phyloP scores from a whole-genome alignment of 1,139 yeast species.

The Wickerhamiella infanticola region DNA sequence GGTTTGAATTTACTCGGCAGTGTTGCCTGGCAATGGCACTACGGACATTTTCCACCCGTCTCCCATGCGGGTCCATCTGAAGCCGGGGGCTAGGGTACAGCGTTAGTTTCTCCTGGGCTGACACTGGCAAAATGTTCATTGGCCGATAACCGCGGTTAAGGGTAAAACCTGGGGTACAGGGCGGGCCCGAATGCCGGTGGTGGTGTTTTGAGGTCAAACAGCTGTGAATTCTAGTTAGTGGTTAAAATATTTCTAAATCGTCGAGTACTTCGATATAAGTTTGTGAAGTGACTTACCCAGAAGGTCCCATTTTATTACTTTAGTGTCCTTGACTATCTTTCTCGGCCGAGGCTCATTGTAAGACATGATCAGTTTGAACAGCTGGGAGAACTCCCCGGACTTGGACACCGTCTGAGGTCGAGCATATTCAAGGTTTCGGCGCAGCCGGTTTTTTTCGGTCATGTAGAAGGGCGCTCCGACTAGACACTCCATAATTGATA shows the following conservation, averaged over 20 bases:
- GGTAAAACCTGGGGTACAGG: not conserved
- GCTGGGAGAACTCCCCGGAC: conserved; percentile 27
- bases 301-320: conserved; percentile 48
- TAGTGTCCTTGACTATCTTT: conserved; percentile 57
- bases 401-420: conserved; percentile 48
- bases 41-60: no score
- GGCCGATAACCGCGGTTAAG: not conserved
- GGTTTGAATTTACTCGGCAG: no score
- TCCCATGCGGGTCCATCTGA: no score
- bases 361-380: conserved; percentile 47
- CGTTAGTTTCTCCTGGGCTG: no score
- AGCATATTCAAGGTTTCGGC: conserved; percentile 51
- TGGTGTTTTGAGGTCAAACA: no score
- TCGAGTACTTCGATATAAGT: conserved; percentile 45
- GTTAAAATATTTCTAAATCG: conserved; percentile 11
- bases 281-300: conserved; percentile 40
- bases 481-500: not conserved
- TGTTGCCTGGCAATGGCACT: no score
- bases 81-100: no score
- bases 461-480: conserved; percentile 23
- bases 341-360: conserved; percentile 55
- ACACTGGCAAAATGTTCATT: no score
- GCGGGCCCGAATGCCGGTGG: not conserved
- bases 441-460: conserved; percentile 54
- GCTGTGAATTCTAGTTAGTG: not conserved